Evolutionary conservation across 2,329 filamentous ascomycete genomes (phyloP).

Genomic region (Chaetomium globosum): DNA sequence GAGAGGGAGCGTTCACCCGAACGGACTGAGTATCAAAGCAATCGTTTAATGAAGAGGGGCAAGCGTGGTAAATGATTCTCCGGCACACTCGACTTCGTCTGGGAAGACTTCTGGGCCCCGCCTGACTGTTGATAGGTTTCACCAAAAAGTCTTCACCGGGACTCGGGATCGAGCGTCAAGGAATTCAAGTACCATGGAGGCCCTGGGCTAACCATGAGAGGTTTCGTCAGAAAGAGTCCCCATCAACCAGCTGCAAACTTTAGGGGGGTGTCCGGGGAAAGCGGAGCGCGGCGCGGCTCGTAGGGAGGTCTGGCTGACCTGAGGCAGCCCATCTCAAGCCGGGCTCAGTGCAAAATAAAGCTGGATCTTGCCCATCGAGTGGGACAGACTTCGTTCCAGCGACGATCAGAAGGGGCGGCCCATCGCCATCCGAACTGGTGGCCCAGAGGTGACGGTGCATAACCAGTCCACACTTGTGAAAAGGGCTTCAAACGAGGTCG

Average conservation of each 20-base stretch:
- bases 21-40: constrained; percentile 9
- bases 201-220: not conserved
- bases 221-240: not conserved
- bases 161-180: constrained; percentile 2
- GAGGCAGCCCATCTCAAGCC: not conserved
- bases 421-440: not conserved
- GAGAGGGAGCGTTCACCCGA: constrained; percentile 16
- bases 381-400: not conserved
- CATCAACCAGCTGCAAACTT: not conserved
- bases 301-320: not conserved
- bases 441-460: not conserved
- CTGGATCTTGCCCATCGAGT: not conserved
- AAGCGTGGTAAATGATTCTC: not conserved
- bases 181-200: not conserved
- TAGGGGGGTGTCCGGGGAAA: not conserved
- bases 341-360: not conserved
- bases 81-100: constrained; percentile 8
- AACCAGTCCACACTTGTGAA: constrained; percentile 4
- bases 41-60: constrained; percentile 8
- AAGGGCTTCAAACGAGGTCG: not conserved
- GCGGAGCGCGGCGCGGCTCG: not conserved
- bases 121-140: not conserved
- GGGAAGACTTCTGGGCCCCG: constrained; percentile 1
- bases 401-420: not conserved
- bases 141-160: not conserved